Conservation (phyloP, 2,329 filamentous ascomycete genomes). For the Diaporthe velutina region DNA sequence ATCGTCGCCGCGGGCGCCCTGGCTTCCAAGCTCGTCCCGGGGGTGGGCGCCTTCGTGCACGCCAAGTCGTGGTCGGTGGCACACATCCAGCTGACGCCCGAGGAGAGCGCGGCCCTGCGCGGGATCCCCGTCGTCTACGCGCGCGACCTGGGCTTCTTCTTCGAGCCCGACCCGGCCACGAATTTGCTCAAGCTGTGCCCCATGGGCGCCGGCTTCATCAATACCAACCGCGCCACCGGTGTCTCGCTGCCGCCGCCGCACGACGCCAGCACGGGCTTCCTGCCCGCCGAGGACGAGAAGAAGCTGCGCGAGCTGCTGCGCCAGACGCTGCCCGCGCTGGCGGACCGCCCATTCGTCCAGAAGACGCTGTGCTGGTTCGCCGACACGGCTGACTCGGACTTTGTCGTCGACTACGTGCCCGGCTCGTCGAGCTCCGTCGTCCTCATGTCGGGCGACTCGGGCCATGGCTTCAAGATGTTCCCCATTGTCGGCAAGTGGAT, state of each 20-base stretch:
- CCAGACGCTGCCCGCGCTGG: constrained; percentile 65
- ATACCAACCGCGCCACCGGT: constrained; percentile 50
- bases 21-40: constrained; percentile 60
- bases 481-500: constrained; percentile 71
- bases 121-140: constrained; percentile 73
- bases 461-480: constrained; percentile 74
- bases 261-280: constrained; percentile 56
- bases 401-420: constrained; percentile 70
- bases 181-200: constrained; percentile 72
- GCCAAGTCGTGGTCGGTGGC: constrained; percentile 72
- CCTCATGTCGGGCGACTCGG: constrained; percentile 68
- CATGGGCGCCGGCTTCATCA: constrained; percentile 68
- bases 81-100: constrained; percentile 68
- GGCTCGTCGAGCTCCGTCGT: constrained; percentile 62
- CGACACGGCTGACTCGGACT: constrained; percentile 72
- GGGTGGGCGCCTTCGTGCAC: constrained; percentile 62
- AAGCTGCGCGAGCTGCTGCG: constrained; percentile 63
- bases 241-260: constrained; percentile 53
- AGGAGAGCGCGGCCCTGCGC: constrained; percentile 65
- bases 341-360: constrained; percentile 67
- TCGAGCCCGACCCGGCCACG: constrained; percentile 72
- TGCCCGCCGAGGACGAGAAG: constrained; percentile 66
- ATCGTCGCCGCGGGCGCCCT: constrained; percentile 67
- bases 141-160: constrained; percentile 74
- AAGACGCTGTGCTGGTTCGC: constrained; percentile 74